phyloP scores from a whole-genome alignment of 2,329 filamentous ascomycete species.

The Orbilia blumenaviensis region DNA sequence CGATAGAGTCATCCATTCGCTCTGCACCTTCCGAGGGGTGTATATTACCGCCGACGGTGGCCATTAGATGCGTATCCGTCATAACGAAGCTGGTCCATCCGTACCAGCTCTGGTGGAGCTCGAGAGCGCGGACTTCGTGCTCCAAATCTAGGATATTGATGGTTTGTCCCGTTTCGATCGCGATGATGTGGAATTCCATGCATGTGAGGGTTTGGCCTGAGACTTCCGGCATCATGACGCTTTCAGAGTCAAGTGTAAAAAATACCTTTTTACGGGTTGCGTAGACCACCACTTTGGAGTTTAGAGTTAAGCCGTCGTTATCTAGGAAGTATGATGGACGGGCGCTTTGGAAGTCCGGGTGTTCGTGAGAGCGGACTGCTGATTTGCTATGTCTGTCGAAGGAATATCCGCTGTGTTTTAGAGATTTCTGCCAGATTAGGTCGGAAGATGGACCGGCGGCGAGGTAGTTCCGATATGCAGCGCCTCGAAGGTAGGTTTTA shows the following conservation, averaged over 20 bases:
- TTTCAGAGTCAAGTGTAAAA: neutral
- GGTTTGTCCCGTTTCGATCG: conserved; percentile 55
- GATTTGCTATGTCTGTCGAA: conserved; percentile 1
- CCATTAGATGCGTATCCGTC: conserved; percentile 55
- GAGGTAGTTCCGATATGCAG: conserved; percentile 17
- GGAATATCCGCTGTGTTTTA: neutral
- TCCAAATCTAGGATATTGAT: conserved; percentile 56
- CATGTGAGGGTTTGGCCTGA: conserved; percentile 33
- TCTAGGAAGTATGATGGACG: conserved; percentile 54
- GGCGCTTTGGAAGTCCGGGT: conserved; percentile 6
- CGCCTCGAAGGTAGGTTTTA: conserved; percentile 23
- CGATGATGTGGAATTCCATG: conserved; percentile 57
- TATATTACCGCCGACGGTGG: conserved; percentile 54
- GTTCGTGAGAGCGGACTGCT: conserved; percentile 26
- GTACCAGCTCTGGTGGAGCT: conserved; percentile 28
- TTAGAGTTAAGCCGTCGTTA: conserved; percentile 55
- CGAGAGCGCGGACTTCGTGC: conserved; percentile 49
- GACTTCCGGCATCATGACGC: neutral
- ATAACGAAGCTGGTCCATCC: conserved; percentile 57
- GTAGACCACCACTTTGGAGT: conserved; percentile 55
- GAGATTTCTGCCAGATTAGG: conserved; percentile 50
- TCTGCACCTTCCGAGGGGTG: conserved; percentile 33
- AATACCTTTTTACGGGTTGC: conserved; percentile 54
- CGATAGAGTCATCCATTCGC: conserved; percentile 21
- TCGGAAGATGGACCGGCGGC: conserved; percentile 47